Evolutionary conservation across 1,139 yeast genomes (phyloP), one percentile per base, ranked within the genome.

Genomic region (Diutina ranongensis): DNA sequence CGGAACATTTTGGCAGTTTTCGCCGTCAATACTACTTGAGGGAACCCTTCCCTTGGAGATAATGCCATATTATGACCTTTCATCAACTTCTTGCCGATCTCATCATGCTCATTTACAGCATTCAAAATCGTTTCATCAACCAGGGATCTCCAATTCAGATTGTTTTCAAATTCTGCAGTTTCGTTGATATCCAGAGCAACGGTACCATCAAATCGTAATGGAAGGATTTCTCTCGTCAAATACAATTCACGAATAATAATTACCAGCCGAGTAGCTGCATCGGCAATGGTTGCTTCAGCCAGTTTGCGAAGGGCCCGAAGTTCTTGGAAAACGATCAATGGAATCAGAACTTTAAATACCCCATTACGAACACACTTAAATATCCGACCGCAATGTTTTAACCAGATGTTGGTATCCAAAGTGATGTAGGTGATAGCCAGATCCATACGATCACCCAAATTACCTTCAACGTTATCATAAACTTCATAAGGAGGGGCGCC

Each of bases 251-350:
- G 68, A 31, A 83, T 73, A 5, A 83, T 80, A 16, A 83, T 80
- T 16, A 83, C 88, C 1, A 88, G 83, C 48, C 92, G 65, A 0
- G 92, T 83, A 1, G 92, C 92, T 1, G 89, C 83, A 58, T 83
- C 94, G 2, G 87, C 79, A 28, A 83, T 80, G 3, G 84, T 76
- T 4, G 82, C 83, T 57, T 83, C 94, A 20, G 79, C 74, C 2
- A 87, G 80, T 56, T 83, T 78, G 49, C 94, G 63, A 50, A 83
- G 63, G n/a, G 85, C 80, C 53, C 92, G 64, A 49, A 83, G 64
- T 55, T 83, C 94, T 63, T 83, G 94, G 57, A 83, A 83, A 9
- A 84, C 87, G 28, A 84, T 81, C 49, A 83, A 64, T 40, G 94
- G 89, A 7, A 83, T 77, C 56, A 76, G 62, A 60, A 72, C 60